phyloP scores from a whole-genome alignment of 164 flowering plant species.

The Houttuynia cordata region DNA sequence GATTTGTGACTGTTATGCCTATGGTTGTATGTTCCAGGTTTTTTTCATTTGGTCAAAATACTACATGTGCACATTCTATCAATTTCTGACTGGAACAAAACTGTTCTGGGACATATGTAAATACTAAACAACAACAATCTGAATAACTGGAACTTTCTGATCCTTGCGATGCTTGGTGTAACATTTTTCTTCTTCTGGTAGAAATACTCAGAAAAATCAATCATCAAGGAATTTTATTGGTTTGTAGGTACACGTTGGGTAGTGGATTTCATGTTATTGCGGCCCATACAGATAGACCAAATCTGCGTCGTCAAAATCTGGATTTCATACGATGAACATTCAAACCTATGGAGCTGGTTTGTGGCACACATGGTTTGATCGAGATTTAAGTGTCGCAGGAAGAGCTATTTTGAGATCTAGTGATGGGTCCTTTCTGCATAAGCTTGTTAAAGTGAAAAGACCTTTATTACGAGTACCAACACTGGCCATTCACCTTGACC shows the following conservation, averaged over 20 bases:
- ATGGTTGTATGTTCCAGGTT: too few species aligned
- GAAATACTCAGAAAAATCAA: neutral
- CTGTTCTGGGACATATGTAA: too few species aligned
- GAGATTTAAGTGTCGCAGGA: conserved; percentile 85
- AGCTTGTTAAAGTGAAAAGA: conserved; percentile 82
- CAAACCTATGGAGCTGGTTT: conserved; percentile 96
- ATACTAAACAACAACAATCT: too few species aligned
- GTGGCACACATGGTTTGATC: conserved; percentile 98
- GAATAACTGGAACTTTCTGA: too few species aligned
- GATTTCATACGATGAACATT: conserved; percentile 77
- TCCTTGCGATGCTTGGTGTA: too few species aligned
- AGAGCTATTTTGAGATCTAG: conserved; percentile 62
- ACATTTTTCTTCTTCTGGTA: neutral
- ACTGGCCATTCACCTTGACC: conserved; percentile 88
- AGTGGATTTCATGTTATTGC: conserved; percentile 87
- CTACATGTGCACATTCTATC: too few species aligned
- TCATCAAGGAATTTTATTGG: neutral
- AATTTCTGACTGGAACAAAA: too few species aligned
- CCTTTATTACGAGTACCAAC: conserved; percentile 85
- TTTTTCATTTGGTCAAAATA: too few species aligned
- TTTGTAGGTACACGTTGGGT: conserved; percentile 60
- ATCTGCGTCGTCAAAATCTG: conserved; percentile 67
- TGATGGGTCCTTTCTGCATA: conserved; percentile 66
- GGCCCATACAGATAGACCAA: conserved; percentile 92
- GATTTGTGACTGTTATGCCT: too few species aligned